Conservation (phyloP, 2,329 filamentous ascomycete species). For the Penicillium concentricum region DNA sequence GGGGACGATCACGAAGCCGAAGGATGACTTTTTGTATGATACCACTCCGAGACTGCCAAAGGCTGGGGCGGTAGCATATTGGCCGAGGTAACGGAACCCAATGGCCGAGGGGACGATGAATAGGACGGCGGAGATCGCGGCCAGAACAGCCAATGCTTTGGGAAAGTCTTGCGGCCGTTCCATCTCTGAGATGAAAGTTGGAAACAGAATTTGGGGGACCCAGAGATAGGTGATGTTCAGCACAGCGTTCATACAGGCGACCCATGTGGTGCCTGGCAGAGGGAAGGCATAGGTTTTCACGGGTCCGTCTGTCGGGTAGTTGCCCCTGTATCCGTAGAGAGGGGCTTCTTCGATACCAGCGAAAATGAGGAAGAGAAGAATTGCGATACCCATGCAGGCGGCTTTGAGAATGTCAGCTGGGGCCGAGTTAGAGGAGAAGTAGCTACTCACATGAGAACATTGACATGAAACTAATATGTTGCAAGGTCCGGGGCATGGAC, state of each 20-base stretch:
- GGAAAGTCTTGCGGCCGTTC: conserved; percentile 52
- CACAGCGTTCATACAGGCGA: conserved; percentile 51
- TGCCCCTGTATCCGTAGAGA: conserved; percentile 47
- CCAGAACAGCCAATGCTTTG: conserved; percentile 50
- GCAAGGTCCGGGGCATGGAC: conserved; percentile 47
- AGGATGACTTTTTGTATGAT: conserved; percentile 50
- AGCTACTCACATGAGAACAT: conserved; percentile 43
- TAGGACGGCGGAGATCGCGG: conserved; percentile 46
- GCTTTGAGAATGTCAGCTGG: conserved; percentile 23
- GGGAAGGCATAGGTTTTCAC: conserved; percentile 52
- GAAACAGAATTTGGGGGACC: conserved; percentile 54
- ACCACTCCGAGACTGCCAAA: conserved; percentile 48
- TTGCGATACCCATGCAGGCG: conserved; percentile 49
- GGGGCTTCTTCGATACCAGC: conserved; percentile 48
- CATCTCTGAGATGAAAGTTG: conserved; percentile 54
- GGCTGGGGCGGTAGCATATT: conserved; percentile 52
- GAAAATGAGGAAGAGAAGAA: conserved; percentile 52
- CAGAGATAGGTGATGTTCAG: conserved; percentile 53
- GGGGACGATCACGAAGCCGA: conserved; percentile 53
- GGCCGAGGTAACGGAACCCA: conserved; percentile 50
- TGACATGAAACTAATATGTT: conserved; percentile 52
- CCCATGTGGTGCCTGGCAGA: conserved; percentile 46
- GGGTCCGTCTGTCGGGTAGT: conserved; percentile 45
- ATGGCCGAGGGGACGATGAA: conserved; percentile 53
- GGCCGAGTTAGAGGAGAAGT: too few relatives aligned